Percentiles rank a stretch among this genome's conserved stretches.
Evolutionary conservation across 176 grass and related monocot genomes (phyloP).

Genomic region (maize (Zea mays)): DNA sequence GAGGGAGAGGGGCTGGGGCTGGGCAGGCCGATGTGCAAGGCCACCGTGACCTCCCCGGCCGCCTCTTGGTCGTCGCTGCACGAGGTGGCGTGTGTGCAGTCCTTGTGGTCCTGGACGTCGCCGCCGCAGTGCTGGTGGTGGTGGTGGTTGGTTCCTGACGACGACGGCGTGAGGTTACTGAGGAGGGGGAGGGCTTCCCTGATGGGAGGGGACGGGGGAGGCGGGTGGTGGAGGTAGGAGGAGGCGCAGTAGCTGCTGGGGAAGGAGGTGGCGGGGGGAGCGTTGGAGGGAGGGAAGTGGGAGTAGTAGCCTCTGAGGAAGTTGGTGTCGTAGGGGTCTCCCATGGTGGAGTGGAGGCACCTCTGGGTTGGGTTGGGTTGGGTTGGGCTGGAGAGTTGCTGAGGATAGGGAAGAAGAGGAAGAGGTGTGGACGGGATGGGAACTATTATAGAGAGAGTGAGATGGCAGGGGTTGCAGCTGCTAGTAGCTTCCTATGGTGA

Average conservation of each 20-base stretch:
- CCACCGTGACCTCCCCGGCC: slow-evolving; percentile 56
- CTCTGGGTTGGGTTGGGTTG: too few relatives aligned
- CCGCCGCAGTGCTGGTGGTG: not conserved
- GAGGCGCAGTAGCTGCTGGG: slow-evolving; percentile 37
- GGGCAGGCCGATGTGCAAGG: slow-evolving; percentile 77
- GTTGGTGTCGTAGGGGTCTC: slow-evolving; percentile 50
- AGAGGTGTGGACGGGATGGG: slow-evolving; percentile 38
- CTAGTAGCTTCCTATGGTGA: not conserved
- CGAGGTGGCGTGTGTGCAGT: not conserved
- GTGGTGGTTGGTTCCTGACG: not conserved
- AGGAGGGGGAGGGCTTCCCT: slow-evolving; percentile 74
- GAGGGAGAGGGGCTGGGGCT: slow-evolving; percentile 28
- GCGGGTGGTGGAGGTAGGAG: slow-evolving; percentile 41
- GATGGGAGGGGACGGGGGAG: slow-evolving; percentile 66
- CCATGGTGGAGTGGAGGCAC: slow-evolving; percentile 44
- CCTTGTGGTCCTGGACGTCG: slow-evolving; percentile 25
- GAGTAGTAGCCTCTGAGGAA: slow-evolving; percentile 56
- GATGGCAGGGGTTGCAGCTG: not conserved
- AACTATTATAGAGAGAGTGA: slow-evolving; percentile 50
- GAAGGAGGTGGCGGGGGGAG: slow-evolving; percentile 11
- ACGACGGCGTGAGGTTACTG: slow-evolving; percentile 53
- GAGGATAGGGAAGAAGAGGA: slow-evolving; percentile 28
- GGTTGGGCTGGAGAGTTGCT: slow-evolving; percentile 21
- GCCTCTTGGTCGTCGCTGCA: slow-evolving; percentile 23
- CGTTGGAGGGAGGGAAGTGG: slow-evolving; percentile 3